These are phyloP conservation scores for Schizophyllum commune DNA, from an alignment of 1,284 basidiomycete species.

Conservation along the genomic window DNA sequence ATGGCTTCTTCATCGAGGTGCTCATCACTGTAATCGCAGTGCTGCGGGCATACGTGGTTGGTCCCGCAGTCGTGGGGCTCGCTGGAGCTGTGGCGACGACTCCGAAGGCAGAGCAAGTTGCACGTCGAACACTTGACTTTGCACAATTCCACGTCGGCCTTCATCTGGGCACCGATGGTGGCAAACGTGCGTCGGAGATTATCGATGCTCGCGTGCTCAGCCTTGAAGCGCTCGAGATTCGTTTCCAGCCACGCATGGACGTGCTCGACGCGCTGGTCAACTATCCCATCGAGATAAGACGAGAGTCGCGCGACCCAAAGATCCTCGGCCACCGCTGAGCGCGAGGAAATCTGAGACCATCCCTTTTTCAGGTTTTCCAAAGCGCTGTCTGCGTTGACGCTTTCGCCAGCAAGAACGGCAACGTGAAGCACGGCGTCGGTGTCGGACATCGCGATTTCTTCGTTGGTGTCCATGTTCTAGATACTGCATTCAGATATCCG, in stretches of 20 bases:
- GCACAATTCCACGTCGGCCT: slow-evolving; percentile 40
- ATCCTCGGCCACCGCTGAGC: slow-evolving; percentile 26
- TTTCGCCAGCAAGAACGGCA: slow-evolving; percentile 8
- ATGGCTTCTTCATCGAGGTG: slow-evolving; percentile 20
- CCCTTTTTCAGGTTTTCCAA: slow-evolving; percentile 24
- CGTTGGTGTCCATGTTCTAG: slow-evolving; percentile 45
- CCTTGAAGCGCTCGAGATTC: slow-evolving; percentile 41
- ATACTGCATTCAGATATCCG: not conserved
- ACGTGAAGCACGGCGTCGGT: slow-evolving; percentile 29
- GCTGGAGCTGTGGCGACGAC: slow-evolving; percentile 35
- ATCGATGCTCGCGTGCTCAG: slow-evolving; percentile 35
- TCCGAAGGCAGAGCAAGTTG: slow-evolving; percentile 37
- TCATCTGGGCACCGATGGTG: slow-evolving; percentile 32
- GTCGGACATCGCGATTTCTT: slow-evolving; percentile 28
- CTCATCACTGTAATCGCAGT: slow-evolving; percentile 36
- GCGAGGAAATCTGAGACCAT: slow-evolving; percentile 24
- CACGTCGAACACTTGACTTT: slow-evolving; percentile 37
- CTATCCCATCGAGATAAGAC: slow-evolving; percentile 28
- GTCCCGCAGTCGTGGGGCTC: slow-evolving; percentile 42
- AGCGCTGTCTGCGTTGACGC: slow-evolving; percentile 20
- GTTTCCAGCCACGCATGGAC: slow-evolving; percentile 42
- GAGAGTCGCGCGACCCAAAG: slow-evolving; percentile 34
- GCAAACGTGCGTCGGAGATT: slow-evolving; percentile 39
- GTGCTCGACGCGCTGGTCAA: slow-evolving; percentile 32
- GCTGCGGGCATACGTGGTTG: slow-evolving; percentile 33